Conservation (phyloP, 495 filamentous ascomycete genomes). For the Trichoderma gamsii region DNA sequence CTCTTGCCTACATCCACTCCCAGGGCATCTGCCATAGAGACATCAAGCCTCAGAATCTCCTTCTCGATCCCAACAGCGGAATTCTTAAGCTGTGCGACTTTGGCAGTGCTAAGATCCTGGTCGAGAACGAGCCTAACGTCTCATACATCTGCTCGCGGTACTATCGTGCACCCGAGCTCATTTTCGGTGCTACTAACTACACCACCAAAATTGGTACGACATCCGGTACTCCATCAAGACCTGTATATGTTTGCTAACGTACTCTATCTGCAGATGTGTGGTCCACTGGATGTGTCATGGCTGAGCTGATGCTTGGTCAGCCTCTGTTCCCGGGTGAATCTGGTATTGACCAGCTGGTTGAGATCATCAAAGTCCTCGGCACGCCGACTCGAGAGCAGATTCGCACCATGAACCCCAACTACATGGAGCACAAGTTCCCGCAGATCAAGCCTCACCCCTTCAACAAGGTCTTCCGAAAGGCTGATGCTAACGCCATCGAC, state of each 20-base stretch:
- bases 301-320: conserved; percentile 97
- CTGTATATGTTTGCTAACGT: conserved; percentile 17
- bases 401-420: conserved; percentile 99
- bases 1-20: conserved; percentile 97
- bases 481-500: conserved; percentile 86
- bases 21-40: conserved; percentile 99
- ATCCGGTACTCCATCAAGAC: background rate
- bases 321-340: conserved; percentile 98
- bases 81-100: conserved; percentile 98
- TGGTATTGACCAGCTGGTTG: conserved; percentile 95
- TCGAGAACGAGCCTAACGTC: conserved; percentile 98
- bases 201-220: conserved; percentile 98
- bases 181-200: conserved; percentile 99
- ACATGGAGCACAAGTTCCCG: conserved; percentile 99
- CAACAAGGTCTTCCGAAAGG: conserved; percentile 97
- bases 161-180: conserved; percentile 95
- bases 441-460: conserved; percentile 99
- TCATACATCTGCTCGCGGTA: conserved; percentile 99
- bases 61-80: conserved; percentile 83
- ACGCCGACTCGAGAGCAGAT: conserved; percentile 98
- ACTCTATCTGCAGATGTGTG: conserved; percentile 71
- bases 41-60: conserved; percentile 97
- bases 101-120: conserved; percentile 96
- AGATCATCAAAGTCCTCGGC: conserved; percentile 98
- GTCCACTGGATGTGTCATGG: conserved; percentile 99